Evolutionary conservation across 495 filamentous ascomycete species (phyloP), one percentile per base, ranked within the genome.

Genomic region (Amniculicola lignicola): DNA sequence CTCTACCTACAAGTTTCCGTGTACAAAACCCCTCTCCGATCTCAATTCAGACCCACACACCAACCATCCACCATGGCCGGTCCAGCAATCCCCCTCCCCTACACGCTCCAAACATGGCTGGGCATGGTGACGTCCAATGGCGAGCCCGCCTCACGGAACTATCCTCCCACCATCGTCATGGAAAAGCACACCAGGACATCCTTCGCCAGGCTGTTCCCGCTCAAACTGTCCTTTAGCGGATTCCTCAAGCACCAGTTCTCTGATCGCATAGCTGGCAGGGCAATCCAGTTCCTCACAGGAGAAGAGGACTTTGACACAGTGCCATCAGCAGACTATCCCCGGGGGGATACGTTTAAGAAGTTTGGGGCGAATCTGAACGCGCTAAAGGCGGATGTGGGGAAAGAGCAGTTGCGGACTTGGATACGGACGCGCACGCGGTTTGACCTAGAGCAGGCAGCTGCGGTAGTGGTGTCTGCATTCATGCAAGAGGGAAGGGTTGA

Each of bases 401-500:
- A 36, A 24, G 52, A 39, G 12, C 41, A 55, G 25, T 18, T 55
- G 2, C 46, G 48, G 42, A 25, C 1, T 21, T 55, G 24, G 11
- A 47, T 55, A 3, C 9, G 18, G 19, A 27, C 21, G 29, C 18
- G 52, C n/a, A 46, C 21, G 28, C 19, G 52, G 5, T 46, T 55
- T 24, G 52, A 55, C 29, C 37, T 55, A 1, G 52, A 55, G 25
- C 52, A 55, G 27, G 52, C 41, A 9, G 52, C 52, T 19, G 52
- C 52, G n/a, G 16, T 55, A 12, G 52, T 55, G 5, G 29, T 55
- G 2, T 35, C 41, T 7, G 52, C 43, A 6, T 46, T 55, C 28
- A 38, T 46, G 52, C 21, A 37, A 3, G n/a, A 51, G 14, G 46
- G 39, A 2, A n/a, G 45, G 1, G 38, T 51, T n/a, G 44, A 42